Percentiles rank a stretch among this genome's conserved stretches.
Conservation (phyloP, 2,329 filamentous ascomycete genomes). For the Paraphoma chrysanthemicola region DNA sequence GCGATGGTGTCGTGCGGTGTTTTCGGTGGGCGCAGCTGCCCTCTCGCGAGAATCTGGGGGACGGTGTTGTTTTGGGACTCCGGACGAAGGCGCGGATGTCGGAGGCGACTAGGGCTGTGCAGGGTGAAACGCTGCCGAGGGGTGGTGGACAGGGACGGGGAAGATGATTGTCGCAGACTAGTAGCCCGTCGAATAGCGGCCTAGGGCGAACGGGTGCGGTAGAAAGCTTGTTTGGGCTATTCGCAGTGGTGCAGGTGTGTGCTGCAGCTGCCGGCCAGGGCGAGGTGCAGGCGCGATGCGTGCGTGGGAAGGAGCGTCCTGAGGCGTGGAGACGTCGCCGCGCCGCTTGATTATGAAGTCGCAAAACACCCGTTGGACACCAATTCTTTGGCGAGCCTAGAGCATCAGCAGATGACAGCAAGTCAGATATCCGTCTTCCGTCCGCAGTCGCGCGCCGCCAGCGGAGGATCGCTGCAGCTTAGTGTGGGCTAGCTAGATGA, state of each 20-base stretch:
- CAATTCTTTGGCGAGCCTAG: background rate
- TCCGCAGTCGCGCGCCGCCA: constrained; percentile 13
- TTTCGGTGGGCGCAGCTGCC: constrained; percentile 12
- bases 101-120: constrained; percentile 24
- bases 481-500: constrained; percentile 9
- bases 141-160: constrained; percentile 21
- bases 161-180: constrained; percentile 37
- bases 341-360: background rate
- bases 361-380: background rate
- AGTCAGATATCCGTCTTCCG: constrained; percentile 5
- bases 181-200: constrained; percentile 27
- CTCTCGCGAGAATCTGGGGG: constrained; percentile 19
- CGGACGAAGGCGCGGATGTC: constrained; percentile 13
- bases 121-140: constrained; percentile 42
- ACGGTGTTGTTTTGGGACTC: constrained; percentile 31
- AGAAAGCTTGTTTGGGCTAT: constrained; percentile 27
- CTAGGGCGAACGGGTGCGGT: constrained; percentile 18
- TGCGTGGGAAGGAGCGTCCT: background rate
- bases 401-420: background rate
- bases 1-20: background rate
- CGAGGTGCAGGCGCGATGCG: constrained; percentile 6
- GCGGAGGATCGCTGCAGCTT: background rate
- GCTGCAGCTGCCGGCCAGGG: constrained; percentile 7
- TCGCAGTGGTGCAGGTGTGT: constrained; percentile 5
- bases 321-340: background rate